Base-by-base conservation (phyloP, 768 basidiomycete genomes). In the Xerocomus potaroensis region DNA sequence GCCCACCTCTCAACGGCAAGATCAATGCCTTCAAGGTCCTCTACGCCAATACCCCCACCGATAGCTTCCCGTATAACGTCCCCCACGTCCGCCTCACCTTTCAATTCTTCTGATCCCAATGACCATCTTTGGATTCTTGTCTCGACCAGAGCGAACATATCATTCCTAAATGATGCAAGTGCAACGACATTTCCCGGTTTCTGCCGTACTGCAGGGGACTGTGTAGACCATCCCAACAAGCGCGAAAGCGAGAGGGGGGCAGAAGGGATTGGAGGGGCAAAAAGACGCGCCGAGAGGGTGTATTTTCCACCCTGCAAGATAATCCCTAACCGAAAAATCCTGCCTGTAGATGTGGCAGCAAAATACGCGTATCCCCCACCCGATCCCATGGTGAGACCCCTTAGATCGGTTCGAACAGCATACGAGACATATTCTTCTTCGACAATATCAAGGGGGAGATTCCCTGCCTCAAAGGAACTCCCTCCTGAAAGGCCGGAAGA, bases 401-500 rank as follows among this genome's bases (percentile, higher is more conserved):
- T 63, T 59, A 86, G 82, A 59, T 86, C 78, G 32, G 77, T 72
- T 26, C 86, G 78, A 45, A 78, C 69, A n/a, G 90, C 62, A 53
- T 78, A 81, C 3, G 84, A 86, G 12, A 86, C 74, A 38, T 71
- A 70, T 60, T 90, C 87, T 2, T 74, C 76, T 11, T 74, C 73
- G 4, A 61, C 53, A 4, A 70, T 52, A 23, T 68, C 68, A 37
- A 88, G 63, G 27, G 60, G 58, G 18, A 74, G 70, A 41, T 87
- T 54, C 9, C 72, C 56, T 4, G 73, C 67, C 22, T 76, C 73
- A 9, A 74, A 73, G 50, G 80, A 80, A 30, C 86, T 78, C 8
- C 87, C 88, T 11, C 89, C 88, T 3, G 89, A 86, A 12, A 91
- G 77, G 14, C 88, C 88, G 48, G 84, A 87, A 4, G 83, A 83